Evolutionary conservation across 139 green algal genomes (phyloP).

Genomic region (Chlorokybus atmophyticus): DNA sequence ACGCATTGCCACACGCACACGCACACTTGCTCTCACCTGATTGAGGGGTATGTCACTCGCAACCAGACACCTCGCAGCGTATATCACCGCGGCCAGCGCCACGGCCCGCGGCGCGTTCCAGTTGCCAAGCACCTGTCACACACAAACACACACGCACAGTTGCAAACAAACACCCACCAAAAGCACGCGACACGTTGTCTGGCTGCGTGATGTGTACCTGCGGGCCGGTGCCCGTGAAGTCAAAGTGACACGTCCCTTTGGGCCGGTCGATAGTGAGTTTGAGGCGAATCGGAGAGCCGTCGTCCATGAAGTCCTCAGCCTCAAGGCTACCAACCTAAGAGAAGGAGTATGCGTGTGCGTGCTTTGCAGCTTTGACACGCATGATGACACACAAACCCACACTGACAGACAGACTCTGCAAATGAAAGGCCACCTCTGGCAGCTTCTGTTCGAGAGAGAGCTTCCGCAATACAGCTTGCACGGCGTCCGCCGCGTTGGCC

Average conservation of each 20-base stretch:
- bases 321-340: too few relatives aligned
- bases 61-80: constrained; percentile 79
- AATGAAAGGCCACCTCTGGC: constrained; percentile 28
- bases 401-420: too few relatives aligned
- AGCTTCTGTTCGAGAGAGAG: constrained; percentile 58
- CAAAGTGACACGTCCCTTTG: constrained; percentile 58
- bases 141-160: too few relatives aligned
- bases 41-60: constrained; percentile 78
- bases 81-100: constrained; percentile 84
- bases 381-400: too few relatives aligned
- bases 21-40: too few relatives aligned
- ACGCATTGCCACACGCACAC: too few relatives aligned
- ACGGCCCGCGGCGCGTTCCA: constrained; percentile 86
- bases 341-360: too few relatives aligned
- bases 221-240: constrained; percentile 75
- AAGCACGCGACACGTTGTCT: too few relatives aligned
- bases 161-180: too few relatives aligned
- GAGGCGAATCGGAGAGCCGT: constrained; percentile 66
- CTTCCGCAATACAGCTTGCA: constrained; percentile 38
- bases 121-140: constrained; percentile 65
- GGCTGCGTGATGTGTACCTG: too few relatives aligned
- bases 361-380: too few relatives aligned
- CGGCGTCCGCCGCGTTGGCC: constrained; percentile 19
- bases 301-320: constrained; percentile 82
- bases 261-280: constrained; percentile 69